Evolutionary conservation across 2,329 filamentous ascomycete species (phyloP).

Genomic region (Fusarium veterinarium): DNA sequence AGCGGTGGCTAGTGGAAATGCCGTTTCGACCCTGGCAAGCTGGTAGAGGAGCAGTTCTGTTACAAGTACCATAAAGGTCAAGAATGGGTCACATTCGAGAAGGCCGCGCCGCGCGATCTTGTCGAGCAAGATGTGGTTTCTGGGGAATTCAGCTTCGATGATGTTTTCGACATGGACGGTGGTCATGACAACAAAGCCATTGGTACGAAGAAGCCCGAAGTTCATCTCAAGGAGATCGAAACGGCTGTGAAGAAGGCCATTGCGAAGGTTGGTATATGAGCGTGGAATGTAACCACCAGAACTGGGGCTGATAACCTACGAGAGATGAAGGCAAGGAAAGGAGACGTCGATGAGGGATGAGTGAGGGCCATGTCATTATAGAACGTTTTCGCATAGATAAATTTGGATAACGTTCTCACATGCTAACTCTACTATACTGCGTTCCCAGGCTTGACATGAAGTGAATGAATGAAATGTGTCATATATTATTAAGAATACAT

Average conservation of each 20-base stretch:
- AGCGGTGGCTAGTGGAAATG: slow-evolving; percentile 46
- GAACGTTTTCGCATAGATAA: slow-evolving; percentile 4
- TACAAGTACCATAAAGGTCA: slow-evolving; percentile 16
- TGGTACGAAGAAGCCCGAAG: slow-evolving; percentile 6
- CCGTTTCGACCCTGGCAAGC: slow-evolving; percentile 35
- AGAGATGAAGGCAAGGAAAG: not conserved
- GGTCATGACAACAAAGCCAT: not conserved
- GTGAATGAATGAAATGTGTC: not conserved
- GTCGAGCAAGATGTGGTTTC: not conserved
- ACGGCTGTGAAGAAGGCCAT: slow-evolving; percentile 28
- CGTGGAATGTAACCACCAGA: not conserved
- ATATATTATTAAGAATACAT: not conserved
- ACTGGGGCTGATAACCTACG: not conserved
- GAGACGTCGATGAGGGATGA: not conserved
- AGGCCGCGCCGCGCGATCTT: not conserved
- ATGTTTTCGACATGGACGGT: slow-evolving; percentile 4
- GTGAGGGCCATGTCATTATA: slow-evolving; percentile 1
- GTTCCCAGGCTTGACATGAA: not conserved
- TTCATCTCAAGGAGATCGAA: slow-evolving; percentile 14
- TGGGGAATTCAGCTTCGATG: slow-evolving; percentile 21
- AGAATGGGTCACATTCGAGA: not conserved
- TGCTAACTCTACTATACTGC: not conserved
- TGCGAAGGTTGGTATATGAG: slow-evolving; percentile 19
- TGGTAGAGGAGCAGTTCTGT: slow-evolving; percentile 31
- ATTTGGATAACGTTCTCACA: slow-evolving; percentile 12